Evolutionary conservation across 1,139 yeast genomes (phyloP).

Genomic region (Nakaseomyces delphensis): DNA sequence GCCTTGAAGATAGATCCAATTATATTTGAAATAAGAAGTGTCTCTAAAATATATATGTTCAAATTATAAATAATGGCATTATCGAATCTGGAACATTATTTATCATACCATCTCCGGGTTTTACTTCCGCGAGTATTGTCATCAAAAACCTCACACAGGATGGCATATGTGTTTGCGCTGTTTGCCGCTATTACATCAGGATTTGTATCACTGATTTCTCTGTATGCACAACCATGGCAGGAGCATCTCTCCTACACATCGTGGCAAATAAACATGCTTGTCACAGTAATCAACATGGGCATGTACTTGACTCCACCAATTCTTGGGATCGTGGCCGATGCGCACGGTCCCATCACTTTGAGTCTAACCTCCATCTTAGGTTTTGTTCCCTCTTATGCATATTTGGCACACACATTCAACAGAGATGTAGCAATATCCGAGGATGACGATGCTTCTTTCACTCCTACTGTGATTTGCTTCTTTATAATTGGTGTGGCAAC

Average conservation of each 20-base stretch:
- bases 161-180: conserved; percentile 36
- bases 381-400: conserved; percentile 65
- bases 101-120: conserved; percentile 35
- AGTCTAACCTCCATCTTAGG: conserved; percentile 54
- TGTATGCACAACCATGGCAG: conserved; percentile 67
- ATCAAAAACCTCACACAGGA: conserved; percentile 27
- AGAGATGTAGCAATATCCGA: neutral
- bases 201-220: conserved; percentile 68
- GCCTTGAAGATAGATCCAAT: no score
- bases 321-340: conserved; percentile 75
- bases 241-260: conserved; percentile 50
- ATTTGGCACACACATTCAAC: conserved; percentile 37
- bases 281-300: conserved; percentile 70
- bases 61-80: conserved; percentile 14
- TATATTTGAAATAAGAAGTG: no score
- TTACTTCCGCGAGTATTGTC: conserved; percentile 27
- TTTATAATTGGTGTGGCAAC: conserved; percentile 73
- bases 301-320: conserved; percentile 79
- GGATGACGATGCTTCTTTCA: conserved; percentile 27
- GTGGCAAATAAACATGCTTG: conserved; percentile 66
- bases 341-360: conserved; percentile 71
- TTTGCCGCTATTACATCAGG: conserved; percentile 69
- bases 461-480: conserved; percentile 31
- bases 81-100: conserved; percentile 31
- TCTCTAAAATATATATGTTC: no score